These are phyloP conservation scores for Agaricus blazei DNA, from an alignment of 768 basidiomycete genomes.

Conservation along the genomic window DNA sequence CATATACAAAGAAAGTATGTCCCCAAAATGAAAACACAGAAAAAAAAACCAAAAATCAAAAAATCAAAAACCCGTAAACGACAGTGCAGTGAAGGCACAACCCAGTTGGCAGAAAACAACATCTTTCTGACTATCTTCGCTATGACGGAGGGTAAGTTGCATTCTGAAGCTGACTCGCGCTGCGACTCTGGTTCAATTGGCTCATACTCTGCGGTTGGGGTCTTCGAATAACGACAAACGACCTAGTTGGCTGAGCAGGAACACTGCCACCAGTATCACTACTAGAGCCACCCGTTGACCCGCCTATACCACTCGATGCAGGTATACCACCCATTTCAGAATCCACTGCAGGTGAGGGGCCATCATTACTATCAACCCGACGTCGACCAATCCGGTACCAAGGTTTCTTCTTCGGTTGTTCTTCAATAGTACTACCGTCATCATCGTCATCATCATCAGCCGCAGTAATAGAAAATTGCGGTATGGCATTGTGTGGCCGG, in stretches of 20 bases:
- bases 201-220: constrained; percentile 33
- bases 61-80: background rate
- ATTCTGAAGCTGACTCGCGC: background rate
- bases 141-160: constrained; percentile 1
- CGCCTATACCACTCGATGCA: constrained; percentile 17
- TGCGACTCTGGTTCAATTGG: constrained; percentile 25
- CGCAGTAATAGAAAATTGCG: constrained; percentile 13
- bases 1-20: background rate
- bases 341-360: constrained; percentile 25
- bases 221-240: constrained; percentile 71
- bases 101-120: background rate
- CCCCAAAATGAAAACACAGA: background rate
- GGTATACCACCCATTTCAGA: constrained; percentile 29
- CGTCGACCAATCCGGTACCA: constrained; percentile 64
- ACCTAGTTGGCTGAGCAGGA: constrained; percentile 34
- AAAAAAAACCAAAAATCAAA: background rate
- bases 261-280: constrained; percentile 9
- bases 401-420: constrained; percentile 47
- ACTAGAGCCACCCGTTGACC: background rate
- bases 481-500: constrained; percentile 8
- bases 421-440: constrained; percentile 35
- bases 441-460: constrained; percentile 17
- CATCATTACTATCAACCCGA: constrained; percentile 57
- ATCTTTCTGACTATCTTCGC: background rate
- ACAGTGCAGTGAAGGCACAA: too few species aligned